These are phyloP conservation scores for Yamadazyma conglobata DNA, from an alignment of 1,139 yeast genomes.

Conservation along the genomic window DNA sequence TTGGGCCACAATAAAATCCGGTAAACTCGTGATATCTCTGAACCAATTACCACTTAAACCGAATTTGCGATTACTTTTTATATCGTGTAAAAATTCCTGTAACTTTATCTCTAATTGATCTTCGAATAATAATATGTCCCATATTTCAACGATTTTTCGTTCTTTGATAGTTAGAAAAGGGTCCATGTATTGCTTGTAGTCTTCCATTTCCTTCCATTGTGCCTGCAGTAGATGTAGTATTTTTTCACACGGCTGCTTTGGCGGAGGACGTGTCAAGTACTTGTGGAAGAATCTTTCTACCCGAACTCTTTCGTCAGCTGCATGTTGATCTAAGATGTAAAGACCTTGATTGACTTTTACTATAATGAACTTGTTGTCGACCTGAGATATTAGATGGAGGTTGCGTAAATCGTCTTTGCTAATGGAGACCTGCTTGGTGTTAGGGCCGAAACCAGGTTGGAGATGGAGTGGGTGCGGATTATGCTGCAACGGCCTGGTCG, in stretches of 20 bases:
- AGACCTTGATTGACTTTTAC: slow-evolving; percentile 25
- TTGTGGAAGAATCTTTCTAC: slow-evolving; percentile 46
- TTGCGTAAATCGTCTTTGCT: slow-evolving; percentile 10
- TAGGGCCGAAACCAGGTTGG: too few species aligned
- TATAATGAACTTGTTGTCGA: slow-evolving; percentile 59
- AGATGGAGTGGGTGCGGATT: too few species aligned
- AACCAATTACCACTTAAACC: slow-evolving; percentile 16
- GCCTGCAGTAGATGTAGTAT: neutral
- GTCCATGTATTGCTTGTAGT: slow-evolving; percentile 1
- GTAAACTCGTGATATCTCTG: slow-evolving; percentile 28
- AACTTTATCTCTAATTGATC: slow-evolving; percentile 3
- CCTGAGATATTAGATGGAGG: slow-evolving; percentile 39
- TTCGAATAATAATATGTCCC: slow-evolving; percentile 1
- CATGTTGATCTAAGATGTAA: slow-evolving; percentile 68
- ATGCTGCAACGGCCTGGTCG: neutral
- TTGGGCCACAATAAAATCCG: slow-evolving; percentile 45
- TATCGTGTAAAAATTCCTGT: slow-evolving; percentile 24
- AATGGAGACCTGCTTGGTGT: neutral
- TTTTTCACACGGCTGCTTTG: slow-evolving; percentile 6
- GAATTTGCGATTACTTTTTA: slow-evolving; percentile 22
- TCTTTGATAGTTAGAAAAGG: slow-evolving; percentile 3
- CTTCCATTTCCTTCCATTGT: slow-evolving; percentile 1
- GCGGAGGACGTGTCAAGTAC: slow-evolving; percentile 10
- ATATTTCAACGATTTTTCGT: neutral
- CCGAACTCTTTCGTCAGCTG: slow-evolving; percentile 67